Percentiles rank a stretch among this genome's conserved stretches.
Conservation (phyloP, 805 yeast species). For the Candida arabinofermentans region DNA sequence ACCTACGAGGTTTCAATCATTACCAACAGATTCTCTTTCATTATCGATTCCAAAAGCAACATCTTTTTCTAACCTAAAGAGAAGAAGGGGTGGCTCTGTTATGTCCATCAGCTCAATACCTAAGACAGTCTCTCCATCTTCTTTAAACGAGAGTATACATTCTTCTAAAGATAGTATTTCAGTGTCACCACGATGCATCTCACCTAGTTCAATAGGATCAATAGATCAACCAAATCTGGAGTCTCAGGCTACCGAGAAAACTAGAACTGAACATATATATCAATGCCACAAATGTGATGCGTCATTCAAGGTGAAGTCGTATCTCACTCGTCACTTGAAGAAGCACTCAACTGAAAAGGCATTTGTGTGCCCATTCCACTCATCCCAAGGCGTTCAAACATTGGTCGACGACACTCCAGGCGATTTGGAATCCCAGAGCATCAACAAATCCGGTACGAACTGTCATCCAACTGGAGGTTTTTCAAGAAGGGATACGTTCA, state of each 20-base stretch:
- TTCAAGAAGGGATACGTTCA: constrained; percentile 56
- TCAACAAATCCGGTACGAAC: constrained; percentile 25
- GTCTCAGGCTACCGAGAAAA: background rate
- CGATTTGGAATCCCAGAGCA: background rate
- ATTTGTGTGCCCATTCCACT: constrained; percentile 51
- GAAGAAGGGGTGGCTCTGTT: background rate
- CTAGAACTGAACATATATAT: constrained; percentile 18
- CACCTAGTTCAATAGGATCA: too few species aligned
- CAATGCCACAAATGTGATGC: constrained; percentile 48
- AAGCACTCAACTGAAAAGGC: constrained; percentile 49
- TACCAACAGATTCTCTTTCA: background rate
- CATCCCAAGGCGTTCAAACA: constrained; percentile 7
- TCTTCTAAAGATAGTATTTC: background rate
- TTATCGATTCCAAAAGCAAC: background rate
- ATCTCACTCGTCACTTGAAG: constrained; percentile 52
- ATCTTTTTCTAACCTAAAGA: background rate
- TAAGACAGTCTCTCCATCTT: background rate
- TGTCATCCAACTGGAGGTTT: constrained; percentile 59
- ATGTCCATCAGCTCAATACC: background rate
- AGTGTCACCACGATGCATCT: too few species aligned
- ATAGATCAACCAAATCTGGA: background rate
- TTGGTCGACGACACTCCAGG: constrained; percentile 15
- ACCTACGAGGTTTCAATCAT: background rate
- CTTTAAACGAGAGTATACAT: background rate
- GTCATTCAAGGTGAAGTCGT: constrained; percentile 47